Evolutionary conservation across 2,329 filamentous ascomycete genomes (phyloP), one percentile per base, ranked within the genome.

Genomic region (Didymella pomorum): DNA sequence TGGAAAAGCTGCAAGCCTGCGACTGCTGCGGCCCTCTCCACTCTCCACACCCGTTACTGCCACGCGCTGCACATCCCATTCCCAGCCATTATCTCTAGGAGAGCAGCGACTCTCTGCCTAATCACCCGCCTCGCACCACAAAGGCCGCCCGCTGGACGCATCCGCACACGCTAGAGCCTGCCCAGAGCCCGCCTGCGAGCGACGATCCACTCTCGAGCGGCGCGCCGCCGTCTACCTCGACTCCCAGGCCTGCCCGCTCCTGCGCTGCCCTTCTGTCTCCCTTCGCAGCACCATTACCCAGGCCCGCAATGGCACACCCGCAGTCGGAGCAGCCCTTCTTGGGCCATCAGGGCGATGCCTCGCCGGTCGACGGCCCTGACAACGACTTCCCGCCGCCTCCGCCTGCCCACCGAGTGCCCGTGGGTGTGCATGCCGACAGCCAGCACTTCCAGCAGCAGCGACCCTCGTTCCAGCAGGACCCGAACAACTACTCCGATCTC

Each of bases 401-500:
- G 42, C 74, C 75, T 33, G 64, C 60, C 41, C 73, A 76, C 60
- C 71, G 72, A 61, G 56, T 56, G 28, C 72, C 71, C 42, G 66
- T 70, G 2, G 69, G 68, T 58, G 62, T 65, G 61, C 66, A 71
- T 47, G 56, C 69, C 10, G 65, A 69, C 61, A 67, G 55, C 60
- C 48, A 63, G 20, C 64, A 57, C 63, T 53, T 41, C 53, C 64
- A 66, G 37, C 60, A 61, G 28, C 43, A 33, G 39, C 69, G 70
- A 18, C 58, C 68, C 58, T 47, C 66, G 62, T 46, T 69, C 70
- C 56, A 52, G 49, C 47, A 50, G 28, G 66, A 67, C 58, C 64
- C 72, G 4, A 71, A 73, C 54, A 69, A 71, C 62, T 75, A 75
- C 67, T 71, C 73, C 9, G 63, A 75, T 64, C 71, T 71, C 58